Evolutionary conservation across 805 yeast species (phyloP).

Genomic region (Yarrowia sp.): DNA sequence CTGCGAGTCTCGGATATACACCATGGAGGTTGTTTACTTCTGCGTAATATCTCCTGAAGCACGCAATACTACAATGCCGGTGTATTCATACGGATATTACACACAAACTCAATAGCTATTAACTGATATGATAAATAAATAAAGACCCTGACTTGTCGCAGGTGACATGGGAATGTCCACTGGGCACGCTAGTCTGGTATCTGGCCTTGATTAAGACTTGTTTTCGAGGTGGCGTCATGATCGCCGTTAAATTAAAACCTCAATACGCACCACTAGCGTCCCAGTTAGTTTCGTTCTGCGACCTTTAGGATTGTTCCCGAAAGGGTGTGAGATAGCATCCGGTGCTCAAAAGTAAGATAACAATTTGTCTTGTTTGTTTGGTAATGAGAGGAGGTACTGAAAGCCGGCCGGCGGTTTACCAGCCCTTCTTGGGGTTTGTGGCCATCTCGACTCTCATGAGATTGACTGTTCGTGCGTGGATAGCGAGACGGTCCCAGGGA

Average conservation of each 20-base stretch:
- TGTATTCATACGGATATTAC: neutral
- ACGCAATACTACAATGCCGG: no score
- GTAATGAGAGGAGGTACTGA: neutral
- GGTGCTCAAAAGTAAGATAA: slow-evolving; percentile 9
- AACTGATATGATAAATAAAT: slow-evolving; percentile 6
- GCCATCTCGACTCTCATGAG: slow-evolving; percentile 34
- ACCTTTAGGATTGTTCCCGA: slow-evolving; percentile 5
- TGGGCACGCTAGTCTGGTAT: neutral
- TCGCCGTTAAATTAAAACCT: slow-evolving; percentile 21
- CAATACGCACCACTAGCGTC: neutral
- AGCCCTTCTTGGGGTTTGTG: slow-evolving; percentile 17
- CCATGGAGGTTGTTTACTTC: neutral
- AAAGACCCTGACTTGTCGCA: neutral
- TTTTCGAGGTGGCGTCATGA: slow-evolving; percentile 20
- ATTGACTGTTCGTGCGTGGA: slow-evolving; percentile 23
- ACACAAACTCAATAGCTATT: neutral
- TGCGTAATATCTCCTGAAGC: neutral
- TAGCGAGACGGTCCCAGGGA: slow-evolving; percentile 33
- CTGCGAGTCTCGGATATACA: neutral
- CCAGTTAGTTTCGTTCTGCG: neutral
- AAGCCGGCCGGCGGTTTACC: slow-evolving; percentile 9
- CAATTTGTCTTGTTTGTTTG: neutral
- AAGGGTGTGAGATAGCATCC: slow-evolving; percentile 5
- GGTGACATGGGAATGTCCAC: neutral
- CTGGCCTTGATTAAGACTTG: neutral